Conservation (phyloP, 129 eudicot genomes). For the Deinandra increscens region DNA sequence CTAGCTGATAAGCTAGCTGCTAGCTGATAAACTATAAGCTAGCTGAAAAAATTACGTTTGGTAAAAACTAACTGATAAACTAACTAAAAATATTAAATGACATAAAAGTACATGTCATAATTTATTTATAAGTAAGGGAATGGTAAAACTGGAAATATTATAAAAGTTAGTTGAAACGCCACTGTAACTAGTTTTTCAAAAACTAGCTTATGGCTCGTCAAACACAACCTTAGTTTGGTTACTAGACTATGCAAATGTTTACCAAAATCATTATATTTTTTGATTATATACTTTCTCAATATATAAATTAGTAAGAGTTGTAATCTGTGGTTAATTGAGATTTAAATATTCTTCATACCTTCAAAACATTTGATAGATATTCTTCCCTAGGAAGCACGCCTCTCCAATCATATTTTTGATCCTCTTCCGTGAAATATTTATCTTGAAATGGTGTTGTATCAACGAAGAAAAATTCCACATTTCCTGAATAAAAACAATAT, state of each 20-base stretch:
- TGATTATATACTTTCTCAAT: background rate
- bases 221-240: no score
- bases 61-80: no score
- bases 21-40: no score
- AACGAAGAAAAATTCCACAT: constrained; percentile 66
- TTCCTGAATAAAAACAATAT: constrained; percentile 35
- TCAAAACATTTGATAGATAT: constrained; percentile 48
- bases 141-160: no score
- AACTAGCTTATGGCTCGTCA: no score
- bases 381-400: constrained; percentile 63
- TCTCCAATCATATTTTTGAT: constrained; percentile 68
- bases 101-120: no score
- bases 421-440: constrained; percentile 50
- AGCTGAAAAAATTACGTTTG: no score
- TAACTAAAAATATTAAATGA: no score
- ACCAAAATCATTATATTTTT: background rate
- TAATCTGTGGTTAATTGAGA: background rate
- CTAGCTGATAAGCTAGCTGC: no score
- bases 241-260: background rate
- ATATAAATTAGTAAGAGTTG: background rate
- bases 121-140: no score
- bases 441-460: constrained; percentile 77
- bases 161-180: no score
- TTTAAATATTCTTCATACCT: constrained; percentile 26
- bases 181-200: no score